phyloP scores from a whole-genome alignment of 805 yeast genomes.

The Ogataea angusta region DNA sequence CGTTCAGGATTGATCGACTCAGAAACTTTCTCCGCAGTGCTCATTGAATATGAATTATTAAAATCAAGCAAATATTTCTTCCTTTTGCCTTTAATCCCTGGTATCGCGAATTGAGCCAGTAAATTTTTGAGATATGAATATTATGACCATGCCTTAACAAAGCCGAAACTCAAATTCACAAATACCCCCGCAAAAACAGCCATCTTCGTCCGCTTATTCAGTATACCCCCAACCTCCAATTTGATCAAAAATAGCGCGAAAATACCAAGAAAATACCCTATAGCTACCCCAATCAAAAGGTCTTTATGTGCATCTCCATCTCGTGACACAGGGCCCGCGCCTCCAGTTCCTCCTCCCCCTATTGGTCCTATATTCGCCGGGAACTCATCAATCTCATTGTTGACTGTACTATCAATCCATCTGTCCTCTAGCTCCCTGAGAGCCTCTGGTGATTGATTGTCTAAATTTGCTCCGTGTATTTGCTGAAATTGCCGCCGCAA shows the following conservation, averaged over 20 bases:
- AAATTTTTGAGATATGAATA: no score
- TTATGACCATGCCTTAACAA: conserved; percentile 45
- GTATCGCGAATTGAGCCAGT: background rate
- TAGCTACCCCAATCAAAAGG: conserved; percentile 61
- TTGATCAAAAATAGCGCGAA: conserved; percentile 61
- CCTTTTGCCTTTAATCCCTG: conserved; percentile 1
- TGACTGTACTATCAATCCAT: conserved; percentile 81
- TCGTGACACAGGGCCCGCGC: conserved; percentile 31
- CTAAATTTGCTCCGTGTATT: conserved; percentile 51
- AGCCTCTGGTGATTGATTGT: conserved; percentile 41
- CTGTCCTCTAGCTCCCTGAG: conserved; percentile 73
- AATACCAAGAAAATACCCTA: conserved; percentile 77
- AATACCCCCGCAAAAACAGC: conserved; percentile 70
- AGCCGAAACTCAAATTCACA: conserved; percentile 65
- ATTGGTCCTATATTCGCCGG: conserved; percentile 32
- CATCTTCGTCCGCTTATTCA: conserved; percentile 61
- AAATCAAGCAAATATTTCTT: background rate
- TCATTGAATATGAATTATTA: background rate
- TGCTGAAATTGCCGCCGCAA: conserved; percentile 71
- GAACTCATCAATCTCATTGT: conserved; percentile 47
- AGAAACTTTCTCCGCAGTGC: conserved; percentile 2
- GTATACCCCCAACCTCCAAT: conserved; percentile 51
- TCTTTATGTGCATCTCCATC: conserved; percentile 51
- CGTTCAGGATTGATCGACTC: conserved; percentile 7
- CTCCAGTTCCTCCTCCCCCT: conserved; percentile 10